A percentile compares a stretch with the other conserved stretches of the same genome.
Conservation (phyloP, 2,329 filamentous ascomycete genomes). For the Hypocreales sp. region DNA sequence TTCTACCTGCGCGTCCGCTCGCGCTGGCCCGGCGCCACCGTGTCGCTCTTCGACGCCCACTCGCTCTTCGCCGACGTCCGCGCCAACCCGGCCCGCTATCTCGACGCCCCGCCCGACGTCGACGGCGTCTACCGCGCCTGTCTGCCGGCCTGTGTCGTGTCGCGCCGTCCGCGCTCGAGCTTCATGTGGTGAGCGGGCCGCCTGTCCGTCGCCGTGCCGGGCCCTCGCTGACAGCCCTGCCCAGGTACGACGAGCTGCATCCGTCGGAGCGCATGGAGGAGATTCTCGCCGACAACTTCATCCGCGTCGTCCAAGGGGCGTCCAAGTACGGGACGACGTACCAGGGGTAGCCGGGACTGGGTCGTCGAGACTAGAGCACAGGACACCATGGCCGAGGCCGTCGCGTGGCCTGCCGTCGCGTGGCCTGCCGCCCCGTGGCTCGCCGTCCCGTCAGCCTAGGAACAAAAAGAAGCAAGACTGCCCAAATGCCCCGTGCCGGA, state of each 20-base stretch:
- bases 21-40: constrained; percentile 40
- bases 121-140: constrained; percentile 44
- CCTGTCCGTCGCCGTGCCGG: too few relatives aligned
- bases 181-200: constrained; percentile 51
- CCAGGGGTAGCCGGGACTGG: not conserved
- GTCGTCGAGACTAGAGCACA: too few relatives aligned
- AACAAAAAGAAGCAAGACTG: not conserved
- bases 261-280: constrained; percentile 45
- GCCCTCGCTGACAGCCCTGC: not conserved
- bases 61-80: constrained; percentile 49
- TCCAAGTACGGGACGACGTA: constrained; percentile 23
- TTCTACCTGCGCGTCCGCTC: constrained; percentile 25
- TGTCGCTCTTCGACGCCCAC: constrained; percentile 55
- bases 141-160: constrained; percentile 19
- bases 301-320: constrained; percentile 21
- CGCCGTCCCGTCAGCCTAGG: not conserved
- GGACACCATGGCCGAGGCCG: too few relatives aligned
- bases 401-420: too few relatives aligned
- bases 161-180: constrained; percentile 31
- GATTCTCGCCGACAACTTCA: constrained; percentile 24
- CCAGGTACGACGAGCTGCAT: constrained; percentile 51
- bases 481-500: constrained; percentile 16
- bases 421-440: too few relatives aligned
- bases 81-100: constrained; percentile 40
- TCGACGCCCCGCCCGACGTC: constrained; percentile 48